These are phyloP conservation scores for Neurospora sp. DNA, from an alignment of 495 filamentous ascomycete genomes.

Conservation along the genomic window DNA sequence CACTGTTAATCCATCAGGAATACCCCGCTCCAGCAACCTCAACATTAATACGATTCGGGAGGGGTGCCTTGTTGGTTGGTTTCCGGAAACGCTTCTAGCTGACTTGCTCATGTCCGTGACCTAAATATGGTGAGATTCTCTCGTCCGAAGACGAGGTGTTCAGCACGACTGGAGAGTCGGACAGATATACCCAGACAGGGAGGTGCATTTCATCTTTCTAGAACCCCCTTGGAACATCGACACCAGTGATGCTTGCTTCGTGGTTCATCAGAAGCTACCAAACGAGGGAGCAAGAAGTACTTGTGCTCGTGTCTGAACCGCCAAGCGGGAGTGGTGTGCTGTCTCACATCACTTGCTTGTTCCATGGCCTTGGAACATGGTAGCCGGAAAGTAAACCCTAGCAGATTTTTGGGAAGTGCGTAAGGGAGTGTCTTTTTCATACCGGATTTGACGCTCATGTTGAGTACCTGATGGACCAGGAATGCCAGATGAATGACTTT, in stretches of 20 bases:
- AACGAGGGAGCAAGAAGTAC: background rate
- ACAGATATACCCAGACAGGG: background rate
- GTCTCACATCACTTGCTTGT: background rate
- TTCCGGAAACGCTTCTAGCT: background rate
- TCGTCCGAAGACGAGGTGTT: background rate
- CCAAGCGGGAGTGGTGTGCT: background rate
- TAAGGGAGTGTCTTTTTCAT: background rate
- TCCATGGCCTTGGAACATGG: background rate
- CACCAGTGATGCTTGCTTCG: background rate
- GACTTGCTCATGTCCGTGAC: background rate
- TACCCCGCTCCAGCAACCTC: background rate
- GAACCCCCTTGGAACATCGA: background rate
- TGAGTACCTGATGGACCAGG: background rate
- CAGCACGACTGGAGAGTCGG: background rate
- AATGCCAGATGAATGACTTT: conserved; percentile 8
- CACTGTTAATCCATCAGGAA: background rate
- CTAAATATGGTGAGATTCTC: background rate
- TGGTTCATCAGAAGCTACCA: background rate
- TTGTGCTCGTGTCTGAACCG: conserved; percentile 5
- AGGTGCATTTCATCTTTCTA: background rate
- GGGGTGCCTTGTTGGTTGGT: background rate
- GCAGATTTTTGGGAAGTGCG: background rate
- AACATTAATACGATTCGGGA: background rate
- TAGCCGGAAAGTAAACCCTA: background rate
- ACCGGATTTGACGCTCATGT: background rate